These are phyloP conservation scores for Thymus mandschuricus DNA, from an alignment of 257 asterid genomes.

Conservation along the genomic window DNA sequence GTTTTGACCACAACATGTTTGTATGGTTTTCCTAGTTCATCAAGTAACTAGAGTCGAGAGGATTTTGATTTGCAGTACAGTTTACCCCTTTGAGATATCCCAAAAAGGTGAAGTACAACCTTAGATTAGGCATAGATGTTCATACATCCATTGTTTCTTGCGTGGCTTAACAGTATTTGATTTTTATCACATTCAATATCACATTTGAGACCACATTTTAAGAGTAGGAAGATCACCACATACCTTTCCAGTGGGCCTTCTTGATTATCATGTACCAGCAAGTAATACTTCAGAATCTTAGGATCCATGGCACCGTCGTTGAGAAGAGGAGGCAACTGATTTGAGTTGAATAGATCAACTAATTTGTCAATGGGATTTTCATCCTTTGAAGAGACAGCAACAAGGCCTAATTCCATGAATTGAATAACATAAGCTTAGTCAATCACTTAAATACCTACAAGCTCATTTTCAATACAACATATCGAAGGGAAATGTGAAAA, in stretches of 20 bases:
- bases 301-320: conserved; percentile 97
- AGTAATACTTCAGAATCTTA: conserved; percentile 83
- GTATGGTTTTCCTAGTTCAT: not conserved
- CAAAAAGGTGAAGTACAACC: not conserved
- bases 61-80: conserved; percentile 11
- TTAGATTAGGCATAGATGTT: not conserved
- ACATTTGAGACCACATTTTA: conserved; percentile 12
- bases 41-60: conserved; percentile 15
- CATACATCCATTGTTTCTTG: not conserved
- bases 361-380: conserved; percentile 76
- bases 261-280: conserved; percentile 81
- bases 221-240: conserved; percentile 27
- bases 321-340: conserved; percentile 82
- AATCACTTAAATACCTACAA: conserved; percentile 31
- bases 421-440: conserved; percentile 34
- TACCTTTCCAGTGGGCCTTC: conserved; percentile 76
- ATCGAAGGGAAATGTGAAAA: conserved; percentile 13
- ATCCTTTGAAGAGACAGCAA: conserved; percentile 91
- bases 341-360: conserved; percentile 80
- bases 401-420: conserved; percentile 64
- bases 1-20: conserved; percentile 4
- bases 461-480: conserved; percentile 27
- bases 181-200: not conserved
- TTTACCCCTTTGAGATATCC: conserved; percentile 2
- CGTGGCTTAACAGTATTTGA: not conserved